Conservation (phyloP, 2,329 filamentous ascomycete genomes). For the Claviceps purpurea region DNA sequence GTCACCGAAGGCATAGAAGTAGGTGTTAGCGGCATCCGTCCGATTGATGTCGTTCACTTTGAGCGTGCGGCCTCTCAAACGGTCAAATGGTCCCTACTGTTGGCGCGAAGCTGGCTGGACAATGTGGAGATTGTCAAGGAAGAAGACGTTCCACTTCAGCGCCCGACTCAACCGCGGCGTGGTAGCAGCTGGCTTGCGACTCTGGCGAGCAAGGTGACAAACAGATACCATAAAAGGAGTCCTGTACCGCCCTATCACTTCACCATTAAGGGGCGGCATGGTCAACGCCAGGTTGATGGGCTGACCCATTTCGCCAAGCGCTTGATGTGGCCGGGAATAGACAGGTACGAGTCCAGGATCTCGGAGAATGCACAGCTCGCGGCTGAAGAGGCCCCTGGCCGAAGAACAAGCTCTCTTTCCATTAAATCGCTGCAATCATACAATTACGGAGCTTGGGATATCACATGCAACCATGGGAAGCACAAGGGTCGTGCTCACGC, state of each 20-base stretch:
- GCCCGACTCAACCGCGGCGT: constrained; percentile 8
- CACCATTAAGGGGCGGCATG: constrained; percentile 40
- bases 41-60: constrained; percentile 46
- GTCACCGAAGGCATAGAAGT: constrained; percentile 48
- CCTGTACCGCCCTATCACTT: constrained; percentile 24
- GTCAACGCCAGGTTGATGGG: constrained; percentile 45
- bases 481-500: constrained; percentile 21
- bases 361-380: constrained; percentile 33
- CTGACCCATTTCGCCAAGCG: constrained; percentile 50
- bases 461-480: constrained; percentile 17
- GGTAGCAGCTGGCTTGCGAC: constrained; percentile 40
- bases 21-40: constrained; percentile 35
- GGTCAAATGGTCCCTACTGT: constrained; percentile 54
- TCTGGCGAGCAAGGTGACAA: constrained; percentile 40
- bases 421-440: constrained; percentile 26
- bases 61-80: constrained; percentile 46
- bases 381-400: constrained; percentile 20
- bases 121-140: constrained; percentile 46
- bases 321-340: constrained; percentile 49
- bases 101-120: constrained; percentile 54
- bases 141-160: constrained; percentile 13
- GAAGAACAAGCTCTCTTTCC: constrained; percentile 21
- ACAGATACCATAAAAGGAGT: constrained; percentile 25
- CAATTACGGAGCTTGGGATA: constrained; percentile 32
- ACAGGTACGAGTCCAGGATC: constrained; percentile 34